Conservation (phyloP, 129 eudicot species). For the Daucus carota region DNA sequence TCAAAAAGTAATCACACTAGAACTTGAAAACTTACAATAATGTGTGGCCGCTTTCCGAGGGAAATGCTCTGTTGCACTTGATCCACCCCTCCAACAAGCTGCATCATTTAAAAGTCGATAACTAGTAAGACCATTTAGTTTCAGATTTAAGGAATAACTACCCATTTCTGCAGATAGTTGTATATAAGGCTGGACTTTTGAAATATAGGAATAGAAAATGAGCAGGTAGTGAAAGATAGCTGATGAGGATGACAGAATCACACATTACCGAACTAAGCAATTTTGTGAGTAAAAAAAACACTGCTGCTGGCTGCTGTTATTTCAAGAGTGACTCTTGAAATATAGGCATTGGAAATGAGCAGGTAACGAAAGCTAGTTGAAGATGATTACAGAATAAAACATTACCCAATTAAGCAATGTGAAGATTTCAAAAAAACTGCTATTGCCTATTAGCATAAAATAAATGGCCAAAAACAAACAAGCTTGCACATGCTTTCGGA, state of each 20-base stretch:
- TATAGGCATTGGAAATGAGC: neutral
- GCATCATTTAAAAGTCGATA: constrained; percentile 17
- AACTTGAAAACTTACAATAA: constrained; percentile 50
- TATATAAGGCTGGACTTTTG: neutral
- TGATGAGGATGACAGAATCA: neutral
- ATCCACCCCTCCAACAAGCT: constrained; percentile 98
- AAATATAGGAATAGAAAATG: neutral
- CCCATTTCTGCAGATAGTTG: neutral
- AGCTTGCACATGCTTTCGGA: neutral
- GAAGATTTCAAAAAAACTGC: neutral
- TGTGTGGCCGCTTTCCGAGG: constrained; percentile 80
- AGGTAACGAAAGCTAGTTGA: neutral
- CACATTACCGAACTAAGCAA: neutral
- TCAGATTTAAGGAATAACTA: neutral
- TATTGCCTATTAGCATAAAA: neutral
- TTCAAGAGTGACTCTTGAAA: constrained; percentile 3
- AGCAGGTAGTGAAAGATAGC: neutral
- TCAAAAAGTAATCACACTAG: neutral
- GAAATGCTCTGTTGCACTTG: constrained; percentile 61
- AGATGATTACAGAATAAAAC: neutral
- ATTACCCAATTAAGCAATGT: neutral
- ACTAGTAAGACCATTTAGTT: neutral
- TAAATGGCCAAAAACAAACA: neutral
- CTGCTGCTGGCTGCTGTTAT: too few species aligned
- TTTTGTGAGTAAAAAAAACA: neutral